Evolutionary conservation across 768 basidiomycete genomes (phyloP).

Genomic region (Panaeolus papilionaceus): DNA sequence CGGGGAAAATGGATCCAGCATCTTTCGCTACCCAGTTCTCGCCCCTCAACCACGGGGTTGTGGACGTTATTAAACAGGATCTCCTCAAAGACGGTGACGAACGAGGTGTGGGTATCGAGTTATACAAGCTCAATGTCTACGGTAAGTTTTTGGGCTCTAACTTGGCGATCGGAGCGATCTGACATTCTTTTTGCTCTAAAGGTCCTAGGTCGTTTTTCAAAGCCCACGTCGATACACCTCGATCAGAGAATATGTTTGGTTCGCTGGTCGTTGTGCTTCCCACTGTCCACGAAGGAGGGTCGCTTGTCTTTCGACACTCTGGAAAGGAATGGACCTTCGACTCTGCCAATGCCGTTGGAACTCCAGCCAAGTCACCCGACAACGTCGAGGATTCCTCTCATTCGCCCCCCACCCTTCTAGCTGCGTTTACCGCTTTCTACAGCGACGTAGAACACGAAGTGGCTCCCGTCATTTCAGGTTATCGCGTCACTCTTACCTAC

Average conservation of each 20-base stretch:
- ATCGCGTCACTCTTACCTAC: constrained; percentile 48
- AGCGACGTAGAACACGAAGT: constrained; percentile 50
- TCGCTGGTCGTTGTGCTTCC: constrained; percentile 55
- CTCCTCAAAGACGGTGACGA: constrained; percentile 27
- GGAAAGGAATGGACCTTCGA: constrained; percentile 42
- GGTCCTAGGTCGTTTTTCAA: constrained; percentile 49
- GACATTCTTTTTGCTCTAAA: constrained; percentile 3
- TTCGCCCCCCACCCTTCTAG: constrained; percentile 29
- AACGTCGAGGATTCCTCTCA: not conserved
- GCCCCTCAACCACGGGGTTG: constrained; percentile 21
- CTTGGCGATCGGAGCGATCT: not conserved
- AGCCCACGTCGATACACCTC: constrained; percentile 52
- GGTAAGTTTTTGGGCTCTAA: constrained; percentile 31
- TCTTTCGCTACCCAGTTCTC: constrained; percentile 43
- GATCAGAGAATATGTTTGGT: constrained; percentile 48
- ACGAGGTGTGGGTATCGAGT: constrained; percentile 35
- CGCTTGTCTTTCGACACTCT: constrained; percentile 38
- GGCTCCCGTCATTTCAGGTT: constrained; percentile 36
- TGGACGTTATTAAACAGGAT: constrained; percentile 31
- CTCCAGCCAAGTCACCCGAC: not conserved
- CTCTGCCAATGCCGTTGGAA: constrained; percentile 31
- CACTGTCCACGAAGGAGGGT: constrained; percentile 48
- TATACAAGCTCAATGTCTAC: constrained; percentile 56
- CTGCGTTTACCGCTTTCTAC: constrained; percentile 42
- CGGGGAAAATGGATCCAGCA: constrained; percentile 46